Evolutionary conservation across 306 rosid species (phyloP).

Genomic region (Lotus japonicus): DNA sequence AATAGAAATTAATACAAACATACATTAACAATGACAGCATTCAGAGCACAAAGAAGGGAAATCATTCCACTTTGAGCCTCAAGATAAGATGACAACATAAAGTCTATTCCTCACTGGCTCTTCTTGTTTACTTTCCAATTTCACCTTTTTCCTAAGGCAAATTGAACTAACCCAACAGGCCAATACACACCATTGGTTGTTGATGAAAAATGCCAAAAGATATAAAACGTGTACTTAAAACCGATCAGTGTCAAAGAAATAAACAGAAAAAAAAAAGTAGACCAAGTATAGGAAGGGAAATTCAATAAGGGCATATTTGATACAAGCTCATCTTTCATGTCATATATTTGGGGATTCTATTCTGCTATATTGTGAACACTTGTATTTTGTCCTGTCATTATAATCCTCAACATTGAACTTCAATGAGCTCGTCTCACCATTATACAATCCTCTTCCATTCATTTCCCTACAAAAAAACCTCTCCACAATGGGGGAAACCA

Average conservation of each 20-base stretch:
- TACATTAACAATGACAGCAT: background rate
- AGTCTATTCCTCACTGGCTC: conserved; percentile 7
- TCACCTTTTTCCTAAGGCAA: conserved; percentile 27
- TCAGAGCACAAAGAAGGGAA: background rate
- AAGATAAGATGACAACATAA: conserved; percentile 34
- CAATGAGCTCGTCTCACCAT: no score
- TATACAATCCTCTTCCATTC: no score
- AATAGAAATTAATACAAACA: no score
- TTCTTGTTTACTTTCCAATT: conserved; percentile 12
- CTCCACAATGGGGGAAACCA: no score
- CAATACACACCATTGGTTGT: background rate
- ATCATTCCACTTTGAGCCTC: conserved; percentile 22
- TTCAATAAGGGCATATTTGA: no score
- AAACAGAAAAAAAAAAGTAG: background rate
- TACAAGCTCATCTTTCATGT: no score
- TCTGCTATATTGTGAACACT: no score
- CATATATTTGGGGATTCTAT: no score
- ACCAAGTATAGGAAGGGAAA: no score
- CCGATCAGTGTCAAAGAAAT: background rate
- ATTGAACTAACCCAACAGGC: conserved; percentile 4
- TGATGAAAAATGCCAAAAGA: background rate
- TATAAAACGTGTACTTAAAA: background rate
- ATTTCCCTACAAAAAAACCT: no score
- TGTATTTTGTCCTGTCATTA: no score
- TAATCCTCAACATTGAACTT: no score